Conservation (phyloP, 1,139 yeast genomes). For the Debaryomyces singareniensis region DNA sequence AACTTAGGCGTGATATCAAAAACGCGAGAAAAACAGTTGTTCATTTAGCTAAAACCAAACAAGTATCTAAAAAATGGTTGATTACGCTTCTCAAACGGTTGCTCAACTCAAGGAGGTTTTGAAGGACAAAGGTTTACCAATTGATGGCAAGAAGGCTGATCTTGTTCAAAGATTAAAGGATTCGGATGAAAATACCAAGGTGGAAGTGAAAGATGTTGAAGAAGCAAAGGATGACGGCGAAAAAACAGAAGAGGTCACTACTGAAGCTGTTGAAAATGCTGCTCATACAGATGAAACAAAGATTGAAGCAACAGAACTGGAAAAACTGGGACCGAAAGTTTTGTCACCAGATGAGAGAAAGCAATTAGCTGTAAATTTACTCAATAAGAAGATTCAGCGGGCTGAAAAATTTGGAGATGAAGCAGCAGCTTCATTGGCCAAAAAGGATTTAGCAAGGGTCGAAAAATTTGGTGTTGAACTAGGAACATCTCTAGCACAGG, state of each 20-base stretch:
- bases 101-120: slow-evolving; percentile 78
- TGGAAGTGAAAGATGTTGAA: slow-evolving; percentile 6
- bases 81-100: slow-evolving; percentile 64
- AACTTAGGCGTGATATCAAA: too few species aligned
- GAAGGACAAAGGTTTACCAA: slow-evolving; percentile 59
- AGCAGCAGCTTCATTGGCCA: slow-evolving; percentile 45
- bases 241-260: slow-evolving; percentile 5
- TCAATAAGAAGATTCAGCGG: slow-evolving; percentile 62
- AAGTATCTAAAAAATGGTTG: slow-evolving; percentile 54
- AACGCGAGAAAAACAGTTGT: too few species aligned
- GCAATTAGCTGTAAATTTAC: slow-evolving; percentile 59
- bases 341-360: slow-evolving; percentile 66
- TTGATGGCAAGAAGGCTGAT: slow-evolving; percentile 81
- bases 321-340: slow-evolving; percentile 29
- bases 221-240: slow-evolving; percentile 6
- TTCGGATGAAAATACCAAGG: slow-evolving; percentile 7
- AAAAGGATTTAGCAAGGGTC: slow-evolving; percentile 59
- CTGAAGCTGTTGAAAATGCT: slow-evolving; percentile 6
- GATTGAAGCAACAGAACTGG: slow-evolving; percentile 5
- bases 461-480: slow-evolving; percentile 79
- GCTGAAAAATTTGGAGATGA: slow-evolving; percentile 75
- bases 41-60: too few species aligned
- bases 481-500: slow-evolving; percentile 62
- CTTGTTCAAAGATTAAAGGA: slow-evolving; percentile 58
- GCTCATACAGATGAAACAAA: not conserved